Conservation (phyloP, 2,329 filamentous ascomycete species). For the Nemania serpens region DNA sequence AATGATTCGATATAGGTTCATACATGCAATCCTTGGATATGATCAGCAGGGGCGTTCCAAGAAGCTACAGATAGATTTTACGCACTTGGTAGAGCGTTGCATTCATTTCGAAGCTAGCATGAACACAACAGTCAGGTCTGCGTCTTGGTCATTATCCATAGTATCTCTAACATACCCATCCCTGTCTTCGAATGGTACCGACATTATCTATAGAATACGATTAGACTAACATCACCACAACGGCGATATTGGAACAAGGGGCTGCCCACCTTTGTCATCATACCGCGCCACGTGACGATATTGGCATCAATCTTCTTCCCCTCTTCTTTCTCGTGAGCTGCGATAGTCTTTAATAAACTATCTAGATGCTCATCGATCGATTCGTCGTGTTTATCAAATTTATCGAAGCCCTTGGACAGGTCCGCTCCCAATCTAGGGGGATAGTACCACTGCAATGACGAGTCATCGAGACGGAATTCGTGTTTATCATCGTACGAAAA, state of each 20-base stretch:
- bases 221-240: neutral
- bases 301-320: constrained; percentile 73
- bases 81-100: constrained; percentile 86
- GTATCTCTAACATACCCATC: constrained; percentile 64
- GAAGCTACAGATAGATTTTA: constrained; percentile 18
- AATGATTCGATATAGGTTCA: constrained; percentile 30
- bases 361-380: constrained; percentile 85
- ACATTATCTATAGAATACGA: constrained; percentile 70
- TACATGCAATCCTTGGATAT: constrained; percentile 58
- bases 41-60: constrained; percentile 26
- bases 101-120: constrained; percentile 86
- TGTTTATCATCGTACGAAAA: constrained; percentile 94
- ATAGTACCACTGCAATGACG: constrained; percentile 87
- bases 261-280: constrained; percentile 89
- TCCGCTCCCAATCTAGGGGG: constrained; percentile 72
- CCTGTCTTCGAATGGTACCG: constrained; percentile 77
- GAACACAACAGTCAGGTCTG: neutral
- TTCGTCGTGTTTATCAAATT: constrained; percentile 83
- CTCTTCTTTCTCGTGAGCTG: constrained; percentile 71
- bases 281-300: constrained; percentile 91
- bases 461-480: constrained; percentile 73
- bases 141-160: neutral
- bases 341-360: constrained; percentile 76
- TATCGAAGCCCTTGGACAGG: constrained; percentile 79
- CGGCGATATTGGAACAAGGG: neutral